These are phyloP conservation scores for Ceratocystis lukuohia DNA, from an alignment of 2,329 filamentous ascomycete genomes.

Conservation along the genomic window DNA sequence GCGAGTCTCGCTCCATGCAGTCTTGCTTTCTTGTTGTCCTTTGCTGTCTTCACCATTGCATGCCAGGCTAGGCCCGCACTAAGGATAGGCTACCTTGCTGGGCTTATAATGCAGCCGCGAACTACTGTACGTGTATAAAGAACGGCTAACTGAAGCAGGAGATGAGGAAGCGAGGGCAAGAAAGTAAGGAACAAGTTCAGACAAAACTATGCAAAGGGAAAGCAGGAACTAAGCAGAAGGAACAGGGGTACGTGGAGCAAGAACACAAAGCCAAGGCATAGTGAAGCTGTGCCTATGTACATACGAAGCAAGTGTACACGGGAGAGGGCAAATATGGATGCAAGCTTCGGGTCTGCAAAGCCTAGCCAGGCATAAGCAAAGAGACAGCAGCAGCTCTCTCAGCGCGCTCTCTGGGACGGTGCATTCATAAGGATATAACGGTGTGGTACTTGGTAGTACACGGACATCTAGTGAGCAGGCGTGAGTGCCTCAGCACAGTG, in stretches of 20 bases:
- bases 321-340: too few species aligned
- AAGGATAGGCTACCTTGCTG: too few species aligned
- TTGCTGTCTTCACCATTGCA: neutral
- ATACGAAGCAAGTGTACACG: neutral
- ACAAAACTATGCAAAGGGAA: neutral
- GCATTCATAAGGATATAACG: neutral
- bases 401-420: too few species aligned
- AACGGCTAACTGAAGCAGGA: neutral
- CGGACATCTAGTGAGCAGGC: too few species aligned
- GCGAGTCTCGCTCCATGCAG: neutral
- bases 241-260: neutral
- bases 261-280: neutral
- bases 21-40: too few species aligned
- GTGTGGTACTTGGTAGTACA: neutral
- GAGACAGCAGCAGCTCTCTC: neutral
- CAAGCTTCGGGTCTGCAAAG: too few species aligned
- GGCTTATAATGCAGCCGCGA: too few species aligned
- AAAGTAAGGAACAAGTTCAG: neutral
- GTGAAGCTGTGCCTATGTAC: neutral
- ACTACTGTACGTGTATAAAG: neutral
- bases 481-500: neutral
- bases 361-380: too few species aligned
- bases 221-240: conserved; percentile 6
- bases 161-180: neutral
- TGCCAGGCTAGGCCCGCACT: neutral